Conservation (phyloP, 805 yeast species). For the Saccharomycopsis lassenensis region DNA sequence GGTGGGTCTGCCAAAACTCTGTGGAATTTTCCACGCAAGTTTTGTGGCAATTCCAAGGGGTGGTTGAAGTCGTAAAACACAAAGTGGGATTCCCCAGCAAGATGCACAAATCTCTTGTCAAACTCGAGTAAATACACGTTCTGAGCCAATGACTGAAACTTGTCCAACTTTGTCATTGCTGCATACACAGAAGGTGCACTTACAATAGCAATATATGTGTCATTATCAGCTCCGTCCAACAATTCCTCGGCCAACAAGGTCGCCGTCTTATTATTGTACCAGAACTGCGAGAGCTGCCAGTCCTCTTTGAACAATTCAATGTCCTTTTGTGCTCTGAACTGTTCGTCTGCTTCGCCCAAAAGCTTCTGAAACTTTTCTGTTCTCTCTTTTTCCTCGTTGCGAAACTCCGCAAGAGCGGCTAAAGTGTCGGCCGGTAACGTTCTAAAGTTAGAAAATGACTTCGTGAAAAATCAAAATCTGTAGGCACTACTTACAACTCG, state of each 20-base stretch:
- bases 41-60: slow-evolving; percentile 51
- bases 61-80: slow-evolving; percentile 63
- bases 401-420: slow-evolving; percentile 53
- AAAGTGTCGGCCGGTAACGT: slow-evolving; percentile 36
- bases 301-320: slow-evolving; percentile 80
- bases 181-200: slow-evolving; percentile 93
- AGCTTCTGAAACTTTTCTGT: slow-evolving; percentile 45
- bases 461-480: slow-evolving; percentile 1
- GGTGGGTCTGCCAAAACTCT: slow-evolving; percentile 82
- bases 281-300: slow-evolving; percentile 91
- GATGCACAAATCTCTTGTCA: slow-evolving; percentile 63
- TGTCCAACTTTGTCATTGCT: slow-evolving; percentile 43
- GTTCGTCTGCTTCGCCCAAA: slow-evolving; percentile 40
- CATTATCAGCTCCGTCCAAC: slow-evolving; percentile 62
- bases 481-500: slow-evolving; percentile 18
- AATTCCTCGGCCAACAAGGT: slow-evolving; percentile 55
- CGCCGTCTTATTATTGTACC: slow-evolving; percentile 76
- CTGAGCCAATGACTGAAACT: slow-evolving; percentile 42
- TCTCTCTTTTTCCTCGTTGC: slow-evolving; percentile 48
- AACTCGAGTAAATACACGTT: slow-evolving; percentile 68
- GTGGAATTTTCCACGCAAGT: slow-evolving; percentile 52
- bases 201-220: slow-evolving; percentile 63
- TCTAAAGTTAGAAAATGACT: not conserved
- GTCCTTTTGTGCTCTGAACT: slow-evolving; percentile 29
- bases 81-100: slow-evolving; percentile 61